Evolutionary conservation across 2,329 filamentous ascomycete species (phyloP), one percentile per base, ranked within the genome.

Genomic region (Hawksworthiomyces lignivorus): DNA sequence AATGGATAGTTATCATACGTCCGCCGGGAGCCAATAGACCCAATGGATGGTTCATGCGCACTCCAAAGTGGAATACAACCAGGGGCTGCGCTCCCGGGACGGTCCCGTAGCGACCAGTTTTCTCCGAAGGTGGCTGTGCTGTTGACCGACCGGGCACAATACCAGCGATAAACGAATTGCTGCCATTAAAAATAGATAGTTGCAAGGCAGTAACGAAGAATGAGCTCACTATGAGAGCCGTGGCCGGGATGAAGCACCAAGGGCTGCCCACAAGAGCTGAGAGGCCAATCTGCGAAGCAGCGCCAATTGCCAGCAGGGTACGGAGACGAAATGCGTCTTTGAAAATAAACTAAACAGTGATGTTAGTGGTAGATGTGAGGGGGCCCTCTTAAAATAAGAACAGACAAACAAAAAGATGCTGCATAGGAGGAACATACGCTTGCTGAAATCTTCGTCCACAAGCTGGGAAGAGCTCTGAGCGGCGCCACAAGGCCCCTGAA

Each of bases 11-110:
- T 1, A 71, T 50, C 15, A 68, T 57, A 19, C 56, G 56, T 42
- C 59, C 63, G 36, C 67, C 64, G 0, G 73, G 72, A 3, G 62
- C 58, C 17, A 75, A 52, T 8, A 66, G 32, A 4, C 74, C 72
- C 1, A 75, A 59, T 0, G 73, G 72, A 38, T 70, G 67, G 57
- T 69, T 69, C 51, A 58, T 57, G 44, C 68, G 65, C 11, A 62
- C 54, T 36, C 67, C 67, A 12, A 71, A 58, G 50, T 68, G 62
- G 55, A 71, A 68, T 41, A 68, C 63, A 15, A 51, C 49, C 3
- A 51, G 11, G n/a, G n/a, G n/a, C n/a, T n/a, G n/a, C n/a, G n/a
- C n/a, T n/a, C 1, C 33, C 2, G 36, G 39, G 7, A 7, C 5
- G 2, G 28, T 7, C 1, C 33, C 27, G 12, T 45, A 42, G 14